A percentile compares a stretch with the other conserved stretches of the same genome.
These are phyloP conservation scores for Apophysomyces elegans DNA, from an alignment of 371 early-diverging fungal species.

Conservation along the genomic window DNA sequence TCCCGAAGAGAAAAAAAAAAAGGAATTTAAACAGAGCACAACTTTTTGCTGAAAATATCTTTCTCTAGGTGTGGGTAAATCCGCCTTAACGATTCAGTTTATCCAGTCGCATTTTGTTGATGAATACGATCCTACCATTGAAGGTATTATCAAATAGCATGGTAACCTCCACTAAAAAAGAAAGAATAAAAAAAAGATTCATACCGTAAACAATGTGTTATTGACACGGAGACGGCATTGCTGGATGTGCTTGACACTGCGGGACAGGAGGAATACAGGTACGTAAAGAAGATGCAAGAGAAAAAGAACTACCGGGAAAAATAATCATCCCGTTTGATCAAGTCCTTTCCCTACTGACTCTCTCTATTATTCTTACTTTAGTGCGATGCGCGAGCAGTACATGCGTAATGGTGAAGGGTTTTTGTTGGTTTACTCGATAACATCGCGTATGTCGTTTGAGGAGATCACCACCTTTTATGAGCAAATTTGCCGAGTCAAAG, in stretches of 20 bases:
- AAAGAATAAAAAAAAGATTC: slow-evolving; percentile 63
- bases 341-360: slow-evolving; percentile 21
- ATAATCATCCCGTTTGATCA: background rate
- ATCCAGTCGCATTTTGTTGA: slow-evolving; percentile 91
- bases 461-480: slow-evolving; percentile 80
- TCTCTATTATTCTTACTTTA: slow-evolving; percentile 17
- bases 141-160: slow-evolving; percentile 51
- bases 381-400: slow-evolving; percentile 80
- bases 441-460: slow-evolving; percentile 75
- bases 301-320: background rate
- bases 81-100: slow-evolving; percentile 90
- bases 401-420: slow-evolving; percentile 71
- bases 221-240: slow-evolving; percentile 82
- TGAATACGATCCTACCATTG: slow-evolving; percentile 95
- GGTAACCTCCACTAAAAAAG: background rate
- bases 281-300: slow-evolving; percentile 12
- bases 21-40: background rate
- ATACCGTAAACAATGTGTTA: slow-evolving; percentile 86
- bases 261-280: slow-evolving; percentile 91
- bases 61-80: slow-evolving; percentile 74
- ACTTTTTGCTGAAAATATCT: background rate
- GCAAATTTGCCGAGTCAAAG: slow-evolving; percentile 84
- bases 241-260: slow-evolving; percentile 96
- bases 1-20: background rate
- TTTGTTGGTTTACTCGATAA: slow-evolving; percentile 67